Evolutionary conservation across 2,329 filamentous ascomycete species (phyloP).

Genomic region (Diplodia scrobiculata): DNA sequence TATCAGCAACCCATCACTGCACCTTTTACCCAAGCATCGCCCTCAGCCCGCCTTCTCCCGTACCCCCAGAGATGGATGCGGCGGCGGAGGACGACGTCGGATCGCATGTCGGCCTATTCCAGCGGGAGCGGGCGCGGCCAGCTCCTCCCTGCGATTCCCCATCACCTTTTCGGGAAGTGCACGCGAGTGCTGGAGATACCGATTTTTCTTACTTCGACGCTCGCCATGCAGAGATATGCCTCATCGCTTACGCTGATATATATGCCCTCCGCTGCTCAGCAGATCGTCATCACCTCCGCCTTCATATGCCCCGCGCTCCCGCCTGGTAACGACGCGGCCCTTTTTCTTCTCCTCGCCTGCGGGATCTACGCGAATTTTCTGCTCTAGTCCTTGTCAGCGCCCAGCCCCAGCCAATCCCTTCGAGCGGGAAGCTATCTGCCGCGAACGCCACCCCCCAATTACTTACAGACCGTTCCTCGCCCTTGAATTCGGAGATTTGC

Average conservation of each 20-base stretch:
- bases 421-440: slow-evolving; percentile 6
- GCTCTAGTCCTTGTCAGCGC: slow-evolving; percentile 16
- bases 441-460: slow-evolving; percentile 5
- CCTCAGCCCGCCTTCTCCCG: slow-evolving; percentile 12
- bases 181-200: slow-evolving; percentile 16
- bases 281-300: no score
- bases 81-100: slow-evolving; percentile 18
- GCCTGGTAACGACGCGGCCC: not conserved
- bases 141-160: slow-evolving; percentile 6
- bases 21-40: slow-evolving; percentile 22
- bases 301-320: not conserved
- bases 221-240: not conserved
- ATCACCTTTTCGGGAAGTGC: slow-evolving; percentile 11
- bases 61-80: slow-evolving; percentile 1
- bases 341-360: not conserved
- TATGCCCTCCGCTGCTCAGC: not conserved
- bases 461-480: not conserved
- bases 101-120: slow-evolving; percentile 25
- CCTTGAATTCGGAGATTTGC: not conserved
- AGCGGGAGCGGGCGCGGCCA: not conserved
- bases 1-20: slow-evolving; percentile 26
- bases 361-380: slow-evolving; percentile 21
- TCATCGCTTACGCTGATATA: not conserved
- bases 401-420: slow-evolving; percentile 14
- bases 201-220: not conserved